phyloP scores from a whole-genome alignment of 2,329 filamentous ascomycete genomes.

The Eutypella sp. region DNA sequence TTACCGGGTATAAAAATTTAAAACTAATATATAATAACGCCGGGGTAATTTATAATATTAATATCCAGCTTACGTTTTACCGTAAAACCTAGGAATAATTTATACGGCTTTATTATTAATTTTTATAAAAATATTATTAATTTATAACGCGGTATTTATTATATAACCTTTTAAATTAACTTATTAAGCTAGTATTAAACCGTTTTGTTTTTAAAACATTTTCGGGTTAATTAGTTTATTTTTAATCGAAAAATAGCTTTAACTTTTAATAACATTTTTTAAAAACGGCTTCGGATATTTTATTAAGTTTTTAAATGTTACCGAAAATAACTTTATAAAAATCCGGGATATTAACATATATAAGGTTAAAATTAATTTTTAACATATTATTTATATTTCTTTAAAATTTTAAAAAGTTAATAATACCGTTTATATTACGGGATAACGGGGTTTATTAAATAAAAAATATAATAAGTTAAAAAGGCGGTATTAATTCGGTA shows the following conservation, averaged over 20 bases:
- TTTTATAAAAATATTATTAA: slow-evolving; percentile 12
- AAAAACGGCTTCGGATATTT: background rate
- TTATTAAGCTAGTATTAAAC: slow-evolving; percentile 30
- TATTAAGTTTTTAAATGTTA: background rate
- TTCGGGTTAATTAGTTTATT: slow-evolving; percentile 26
- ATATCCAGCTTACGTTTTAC: slow-evolving; percentile 30
- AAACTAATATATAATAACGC: slow-evolving; percentile 24
- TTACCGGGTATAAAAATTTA: slow-evolving; percentile 35
- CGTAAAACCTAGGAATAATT: slow-evolving; percentile 24
- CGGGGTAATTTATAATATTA: slow-evolving; percentile 20
- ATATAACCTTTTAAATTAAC: slow-evolving; percentile 22
- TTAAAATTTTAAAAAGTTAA: slow-evolving; percentile 10
- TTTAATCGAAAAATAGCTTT: background rate
- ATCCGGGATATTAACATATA: background rate
- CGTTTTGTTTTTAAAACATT: slow-evolving; percentile 29
- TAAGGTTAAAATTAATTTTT: background rate
- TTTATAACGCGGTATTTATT: slow-evolving; percentile 18
- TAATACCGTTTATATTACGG: slow-evolving; percentile 29
- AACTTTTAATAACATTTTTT: background rate
- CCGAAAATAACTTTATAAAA: background rate
- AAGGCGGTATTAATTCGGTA: slow-evolving; percentile 30
- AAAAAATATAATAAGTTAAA: slow-evolving; percentile 15
- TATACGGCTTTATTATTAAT: slow-evolving; percentile 13
- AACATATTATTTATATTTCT: background rate
- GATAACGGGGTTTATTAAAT: slow-evolving; percentile 23